Evolutionary conservation across 371 early-diverging fungal genomes (phyloP).

Genomic region (Mortierella sp.): DNA sequence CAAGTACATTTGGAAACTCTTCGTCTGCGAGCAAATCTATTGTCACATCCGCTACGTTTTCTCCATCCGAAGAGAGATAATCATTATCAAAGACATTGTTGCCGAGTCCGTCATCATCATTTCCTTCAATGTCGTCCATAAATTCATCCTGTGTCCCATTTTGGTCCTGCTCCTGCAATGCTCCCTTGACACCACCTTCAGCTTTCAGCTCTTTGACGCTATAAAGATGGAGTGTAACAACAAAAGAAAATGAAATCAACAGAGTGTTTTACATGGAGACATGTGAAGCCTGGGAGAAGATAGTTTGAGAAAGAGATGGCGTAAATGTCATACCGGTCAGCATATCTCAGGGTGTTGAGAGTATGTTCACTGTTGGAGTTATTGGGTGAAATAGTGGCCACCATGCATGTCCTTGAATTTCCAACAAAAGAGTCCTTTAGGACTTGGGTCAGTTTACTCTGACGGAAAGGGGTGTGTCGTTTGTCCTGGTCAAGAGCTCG

Average conservation of each 20-base stretch:
- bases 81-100: conserved; percentile 61
- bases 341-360: conserved; percentile 96
- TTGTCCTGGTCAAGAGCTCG: conserved; percentile 92
- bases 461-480: conserved; percentile 93
- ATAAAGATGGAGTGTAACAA: not conserved
- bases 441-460: conserved; percentile 95
- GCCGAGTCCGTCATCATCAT: conserved; percentile 59
- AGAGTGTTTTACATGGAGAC: too few species aligned
- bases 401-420: conserved; percentile 94
- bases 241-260: not conserved
- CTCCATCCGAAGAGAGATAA: conserved; percentile 27
- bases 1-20: conserved; percentile 55
- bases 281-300: too few species aligned
- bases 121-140: conserved; percentile 39
- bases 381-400: conserved; percentile 94
- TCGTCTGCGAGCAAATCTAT: conserved; percentile 54
- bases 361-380: conserved; percentile 94
- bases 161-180: conserved; percentile 8
- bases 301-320: too few species aligned
- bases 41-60: conserved; percentile 38
- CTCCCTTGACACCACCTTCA: conserved; percentile 37
- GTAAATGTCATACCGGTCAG: conserved; percentile 74
- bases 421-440: conserved; percentile 97
- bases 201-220: conserved; percentile 91
- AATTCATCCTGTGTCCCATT: conserved; percentile 15